Conservation (phyloP, 768 basidiomycete genomes). For the Russula compacta region DNA sequence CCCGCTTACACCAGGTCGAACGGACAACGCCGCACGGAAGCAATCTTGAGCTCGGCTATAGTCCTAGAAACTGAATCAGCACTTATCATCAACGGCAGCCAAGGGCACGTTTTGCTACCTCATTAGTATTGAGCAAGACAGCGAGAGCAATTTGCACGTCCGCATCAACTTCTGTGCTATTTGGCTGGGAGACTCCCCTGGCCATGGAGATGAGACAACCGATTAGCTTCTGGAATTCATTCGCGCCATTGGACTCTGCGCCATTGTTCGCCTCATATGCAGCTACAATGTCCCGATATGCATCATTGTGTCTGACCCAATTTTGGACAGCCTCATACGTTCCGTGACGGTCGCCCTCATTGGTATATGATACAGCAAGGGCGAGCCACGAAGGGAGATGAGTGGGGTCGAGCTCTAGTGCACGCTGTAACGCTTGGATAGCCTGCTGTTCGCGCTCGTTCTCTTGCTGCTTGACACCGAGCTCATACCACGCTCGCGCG, state of each 20-base stretch:
- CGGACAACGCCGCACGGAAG: constrained; percentile 79
- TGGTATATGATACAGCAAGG: constrained; percentile 82
- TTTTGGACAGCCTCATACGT: constrained; percentile 73
- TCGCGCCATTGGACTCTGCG: constrained; percentile 26
- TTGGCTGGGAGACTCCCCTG: constrained; percentile 39
- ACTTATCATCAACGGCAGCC: neutral
- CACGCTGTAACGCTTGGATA: constrained; percentile 71
- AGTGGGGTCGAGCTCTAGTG: constrained; percentile 70
- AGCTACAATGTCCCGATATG: constrained; percentile 41
- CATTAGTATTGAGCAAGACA: constrained; percentile 84
- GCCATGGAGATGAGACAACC: constrained; percentile 80
- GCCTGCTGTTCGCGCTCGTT: constrained; percentile 93
- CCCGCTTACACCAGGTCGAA: constrained; percentile 71
- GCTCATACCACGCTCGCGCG: constrained; percentile 76
- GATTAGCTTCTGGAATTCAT: constrained; percentile 48
- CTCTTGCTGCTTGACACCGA: constrained; percentile 96
- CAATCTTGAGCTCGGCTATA: constrained; percentile 91
- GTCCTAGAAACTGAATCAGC: constrained; percentile 41
- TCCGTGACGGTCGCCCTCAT: constrained; percentile 69
- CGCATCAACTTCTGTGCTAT: constrained; percentile 61
- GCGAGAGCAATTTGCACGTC: constrained; percentile 95
- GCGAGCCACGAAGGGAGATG: constrained; percentile 83
- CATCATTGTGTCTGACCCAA: constrained; percentile 67
- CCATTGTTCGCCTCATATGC: constrained; percentile 26
- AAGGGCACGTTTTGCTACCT: constrained; percentile 37